phyloP scores from a whole-genome alignment of 768 basidiomycete genomes.

The Mycena metata region DNA sequence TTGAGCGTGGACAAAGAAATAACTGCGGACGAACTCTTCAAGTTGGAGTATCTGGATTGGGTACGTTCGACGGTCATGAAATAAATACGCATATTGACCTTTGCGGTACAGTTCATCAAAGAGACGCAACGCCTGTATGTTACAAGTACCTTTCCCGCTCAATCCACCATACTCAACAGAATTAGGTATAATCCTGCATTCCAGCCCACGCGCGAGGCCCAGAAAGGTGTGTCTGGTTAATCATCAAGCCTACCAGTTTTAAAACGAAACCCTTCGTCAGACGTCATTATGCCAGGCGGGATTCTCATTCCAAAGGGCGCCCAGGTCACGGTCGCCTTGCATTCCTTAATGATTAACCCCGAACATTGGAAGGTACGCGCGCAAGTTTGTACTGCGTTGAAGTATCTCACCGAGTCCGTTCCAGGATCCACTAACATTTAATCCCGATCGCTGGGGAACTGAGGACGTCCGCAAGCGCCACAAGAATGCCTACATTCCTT shows the following conservation, averaged over 20 bases:
- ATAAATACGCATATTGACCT: neutral
- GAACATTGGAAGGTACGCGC: constrained; percentile 31
- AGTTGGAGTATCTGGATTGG: constrained; percentile 37
- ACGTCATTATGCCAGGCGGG: constrained; percentile 35
- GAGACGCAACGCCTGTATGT: constrained; percentile 22
- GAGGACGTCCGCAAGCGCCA: constrained; percentile 28
- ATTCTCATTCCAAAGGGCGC: constrained; percentile 30
- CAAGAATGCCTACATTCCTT: constrained; percentile 32
- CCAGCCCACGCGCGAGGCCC: constrained; percentile 34
- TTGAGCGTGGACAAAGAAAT: constrained; percentile 27
- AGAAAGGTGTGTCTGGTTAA: constrained; percentile 16
- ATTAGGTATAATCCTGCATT: constrained; percentile 31
- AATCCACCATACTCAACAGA: too few species aligned
- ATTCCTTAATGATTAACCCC: constrained; percentile 33
- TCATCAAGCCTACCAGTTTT: neutral
- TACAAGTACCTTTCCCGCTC: too few species aligned
- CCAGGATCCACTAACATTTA: constrained; percentile 35
- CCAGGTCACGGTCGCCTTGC: constrained; percentile 31
- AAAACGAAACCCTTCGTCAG: neutral
- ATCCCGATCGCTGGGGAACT: constrained; percentile 37
- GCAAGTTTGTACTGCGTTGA: neutral
- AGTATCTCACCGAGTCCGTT: too few species aligned
- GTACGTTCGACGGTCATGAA: neutral
- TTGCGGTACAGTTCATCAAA: constrained; percentile 13
- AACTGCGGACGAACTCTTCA: constrained; percentile 29